Evolutionary conservation across 345 rosid species (phyloP).

Genomic region (Ricinus communis): DNA sequence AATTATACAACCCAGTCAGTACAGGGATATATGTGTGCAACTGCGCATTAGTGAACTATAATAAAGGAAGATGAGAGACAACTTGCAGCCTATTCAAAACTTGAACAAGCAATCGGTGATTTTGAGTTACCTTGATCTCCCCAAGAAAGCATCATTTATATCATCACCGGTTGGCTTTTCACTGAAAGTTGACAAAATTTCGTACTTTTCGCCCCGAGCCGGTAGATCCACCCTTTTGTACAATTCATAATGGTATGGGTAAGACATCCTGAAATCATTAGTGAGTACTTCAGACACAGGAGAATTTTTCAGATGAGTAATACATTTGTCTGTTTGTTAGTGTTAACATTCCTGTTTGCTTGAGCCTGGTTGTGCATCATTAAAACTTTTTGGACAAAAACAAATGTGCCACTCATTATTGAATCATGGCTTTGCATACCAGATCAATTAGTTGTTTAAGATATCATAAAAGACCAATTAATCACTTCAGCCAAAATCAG

Average conservation of each 20-base stretch:
- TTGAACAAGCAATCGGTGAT: background rate
- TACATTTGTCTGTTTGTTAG: background rate
- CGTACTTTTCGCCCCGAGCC: constrained; percentile 61
- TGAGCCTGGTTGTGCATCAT: background rate
- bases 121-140: constrained; percentile 50
- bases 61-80: background rate
- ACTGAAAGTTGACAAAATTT: constrained; percentile 50
- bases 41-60: background rate
- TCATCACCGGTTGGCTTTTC: constrained; percentile 66
- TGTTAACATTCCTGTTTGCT: background rate
- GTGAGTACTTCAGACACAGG: background rate
- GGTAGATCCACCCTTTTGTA: constrained; percentile 68
- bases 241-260: constrained; percentile 60
- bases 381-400: background rate
- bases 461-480: no score
- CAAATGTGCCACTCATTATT: no score
- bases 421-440: no score
- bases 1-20: constrained; percentile 1
- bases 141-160: constrained; percentile 71
- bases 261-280: constrained; percentile 59
- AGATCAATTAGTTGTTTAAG: no score
- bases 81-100: background rate
- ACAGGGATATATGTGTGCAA: background rate
- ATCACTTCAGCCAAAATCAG: no score
- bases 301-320: background rate